Conservation (phyloP, 2,329 filamentous ascomycete genomes). For the Corynespora cassiicola region DNA sequence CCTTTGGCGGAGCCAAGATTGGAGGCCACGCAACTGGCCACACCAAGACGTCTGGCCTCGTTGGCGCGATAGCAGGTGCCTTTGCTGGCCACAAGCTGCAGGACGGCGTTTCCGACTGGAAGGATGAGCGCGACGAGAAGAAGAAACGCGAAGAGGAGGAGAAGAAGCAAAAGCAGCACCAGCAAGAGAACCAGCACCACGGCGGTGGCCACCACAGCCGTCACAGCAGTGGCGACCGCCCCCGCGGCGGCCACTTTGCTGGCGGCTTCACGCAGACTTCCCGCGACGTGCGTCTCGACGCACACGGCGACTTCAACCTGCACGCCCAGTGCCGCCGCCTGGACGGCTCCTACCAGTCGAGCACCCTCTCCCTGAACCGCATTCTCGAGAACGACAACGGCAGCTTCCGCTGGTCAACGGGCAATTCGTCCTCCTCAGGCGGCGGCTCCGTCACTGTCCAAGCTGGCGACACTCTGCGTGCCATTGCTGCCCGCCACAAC, state of each 20-base stretch:
- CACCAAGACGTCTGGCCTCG: constrained; percentile 25
- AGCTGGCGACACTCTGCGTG: constrained; percentile 32
- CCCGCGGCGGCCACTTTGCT: constrained; percentile 23
- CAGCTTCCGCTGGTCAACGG: constrained; percentile 31
- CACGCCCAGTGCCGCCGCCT: constrained; percentile 30
- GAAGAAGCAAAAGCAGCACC: constrained; percentile 18
- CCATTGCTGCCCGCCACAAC: constrained; percentile 30
- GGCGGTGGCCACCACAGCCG: constrained; percentile 5
- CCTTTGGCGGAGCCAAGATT: constrained; percentile 31
- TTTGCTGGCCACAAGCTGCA: constrained; percentile 31
- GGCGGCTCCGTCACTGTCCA: constrained; percentile 29
- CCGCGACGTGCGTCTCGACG: constrained; percentile 31
- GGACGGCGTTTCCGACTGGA: constrained; percentile 28
- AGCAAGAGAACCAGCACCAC: constrained; percentile 16
- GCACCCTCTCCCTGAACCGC: constrained; percentile 27
- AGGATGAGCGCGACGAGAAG: constrained; percentile 34
- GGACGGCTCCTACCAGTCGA: constrained; percentile 30
- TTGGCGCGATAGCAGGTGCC: constrained; percentile 31
- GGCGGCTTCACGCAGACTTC: constrained; percentile 32
- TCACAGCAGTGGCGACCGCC: constrained; percentile 13
- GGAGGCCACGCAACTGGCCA: constrained; percentile 33
- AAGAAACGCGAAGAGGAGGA: constrained; percentile 31
- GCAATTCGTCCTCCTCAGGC: constrained; percentile 13
- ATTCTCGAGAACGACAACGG: constrained; percentile 30
- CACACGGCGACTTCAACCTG: constrained; percentile 31